Base-by-base conservation (phyloP, 495 filamentous ascomycete genomes). In the Xylaria flabelliformis region DNA sequence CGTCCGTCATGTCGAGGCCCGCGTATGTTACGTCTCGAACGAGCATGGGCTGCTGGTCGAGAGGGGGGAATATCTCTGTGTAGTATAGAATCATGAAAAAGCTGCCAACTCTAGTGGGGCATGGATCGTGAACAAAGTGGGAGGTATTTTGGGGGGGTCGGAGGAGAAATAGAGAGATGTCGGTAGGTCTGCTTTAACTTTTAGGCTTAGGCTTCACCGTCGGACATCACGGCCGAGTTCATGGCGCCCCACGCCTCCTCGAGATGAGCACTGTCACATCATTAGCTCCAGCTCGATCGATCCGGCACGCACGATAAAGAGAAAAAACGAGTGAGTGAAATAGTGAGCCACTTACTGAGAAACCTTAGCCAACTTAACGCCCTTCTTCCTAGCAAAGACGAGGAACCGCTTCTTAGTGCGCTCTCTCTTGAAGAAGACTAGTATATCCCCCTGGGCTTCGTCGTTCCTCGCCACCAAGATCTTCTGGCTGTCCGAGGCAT, bases 331-430 rank as follows among this genome's bases (percentile, higher is more conserved):
- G 21, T 12, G 15, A 32, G 34, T 53, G 3, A 17, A 24, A 21
- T 21, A 2, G 2, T 29, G 6, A 12, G 58, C 24, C 44, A 79
- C 82, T 71, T 71, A 84, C 84, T 39, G 58, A 19, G 69, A 74
- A 32, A 73, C 73, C 79, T 80, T 79, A 0, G 77, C 73, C 21
- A 86, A 55, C 72, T 72, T 80, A 34, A 85, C 72, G 24, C 81
- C 82, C 79, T 80, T 82, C 72, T 68, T 79, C 46, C 73, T 73
- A 46, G 80, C 71, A 64, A 85, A 85, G 13, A 70, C 67, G 69
- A 86, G 73, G 55, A 86, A 85, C 56, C 84, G 72, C 59, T 76
- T 75, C 83, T 85, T 86, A 51, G 83, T 86, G 36, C 83, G 75
- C 61, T 81, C 79, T 12, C 84, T 71, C 76, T 84, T 85, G 71